Evolutionary conservation across 148 eudicot species (phyloP).

Genomic region (Rhododendron kiyosumense): DNA sequence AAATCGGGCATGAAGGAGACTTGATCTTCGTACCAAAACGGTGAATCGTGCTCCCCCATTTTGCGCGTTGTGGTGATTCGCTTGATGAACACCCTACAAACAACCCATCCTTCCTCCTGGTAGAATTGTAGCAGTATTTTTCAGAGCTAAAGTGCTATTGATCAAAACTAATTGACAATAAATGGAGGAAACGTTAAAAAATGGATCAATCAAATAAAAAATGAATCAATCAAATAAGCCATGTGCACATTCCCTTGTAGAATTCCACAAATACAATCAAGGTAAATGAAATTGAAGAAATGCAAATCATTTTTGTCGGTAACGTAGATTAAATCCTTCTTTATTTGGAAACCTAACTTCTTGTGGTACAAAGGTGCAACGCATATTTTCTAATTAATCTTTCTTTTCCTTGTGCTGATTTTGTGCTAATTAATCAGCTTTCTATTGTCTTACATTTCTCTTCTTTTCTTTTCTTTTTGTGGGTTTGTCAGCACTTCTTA

Average conservation of each 20-base stretch:
- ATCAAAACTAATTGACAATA: background rate
- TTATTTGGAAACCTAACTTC: background rate
- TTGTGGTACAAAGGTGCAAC: background rate
- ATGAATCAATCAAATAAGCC: no score
- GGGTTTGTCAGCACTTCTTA: no score
- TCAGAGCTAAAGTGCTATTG: background rate
- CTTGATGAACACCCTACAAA: conserved; percentile 83
- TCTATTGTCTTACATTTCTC: no score
- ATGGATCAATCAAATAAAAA: no score
- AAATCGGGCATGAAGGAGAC: conserved; percentile 60
- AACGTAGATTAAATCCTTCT: background rate
- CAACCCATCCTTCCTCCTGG: conserved; percentile 97
- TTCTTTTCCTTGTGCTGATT: no score
- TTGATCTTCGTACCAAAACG: conserved; percentile 76
- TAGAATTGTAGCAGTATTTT: background rate
- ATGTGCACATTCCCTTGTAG: no score
- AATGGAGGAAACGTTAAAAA: no score
- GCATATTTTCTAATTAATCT: no score
- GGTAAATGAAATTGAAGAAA: background rate
- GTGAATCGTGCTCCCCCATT: conserved; percentile 44
- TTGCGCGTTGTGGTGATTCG: conserved; percentile 47
- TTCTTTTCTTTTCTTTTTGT: no score
- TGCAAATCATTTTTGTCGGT: background rate
- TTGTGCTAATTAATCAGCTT: no score
- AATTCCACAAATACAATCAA: background rate